These are phyloP conservation scores for Xylariales sp. DNA, from an alignment of 2,329 filamentous ascomycete species.

Conservation along the genomic window DNA sequence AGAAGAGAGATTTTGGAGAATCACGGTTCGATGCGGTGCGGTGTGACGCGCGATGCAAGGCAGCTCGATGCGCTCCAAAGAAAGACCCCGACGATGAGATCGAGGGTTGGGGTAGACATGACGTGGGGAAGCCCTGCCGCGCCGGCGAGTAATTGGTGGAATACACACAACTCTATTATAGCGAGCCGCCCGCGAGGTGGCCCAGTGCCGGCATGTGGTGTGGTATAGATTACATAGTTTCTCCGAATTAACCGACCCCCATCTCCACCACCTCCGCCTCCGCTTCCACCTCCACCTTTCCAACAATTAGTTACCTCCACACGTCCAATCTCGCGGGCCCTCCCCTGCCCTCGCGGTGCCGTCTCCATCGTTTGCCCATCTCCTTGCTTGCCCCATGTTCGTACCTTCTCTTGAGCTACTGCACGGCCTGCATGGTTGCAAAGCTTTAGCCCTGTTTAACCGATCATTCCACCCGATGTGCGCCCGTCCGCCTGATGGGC, in stretches of 20 bases:
- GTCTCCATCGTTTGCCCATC: not conserved
- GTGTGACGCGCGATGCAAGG: constrained; percentile 8
- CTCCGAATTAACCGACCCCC: no score
- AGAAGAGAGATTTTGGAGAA: constrained; percentile 9
- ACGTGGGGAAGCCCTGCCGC: constrained; percentile 6
- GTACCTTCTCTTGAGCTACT: constrained; percentile 1
- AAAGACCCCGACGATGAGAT: no score
- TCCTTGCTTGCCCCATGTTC: constrained; percentile 2
- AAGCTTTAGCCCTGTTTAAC: no score
- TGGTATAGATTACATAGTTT: no score
- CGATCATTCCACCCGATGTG: not conserved
- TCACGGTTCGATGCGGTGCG: not conserved
- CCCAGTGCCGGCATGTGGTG: no score
- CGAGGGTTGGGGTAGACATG: constrained; percentile 6
- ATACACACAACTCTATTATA: constrained; percentile 8
- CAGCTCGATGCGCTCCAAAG: no score
- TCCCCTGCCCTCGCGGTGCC: not conserved
- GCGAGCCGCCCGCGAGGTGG: no score
- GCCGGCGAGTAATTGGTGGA: constrained; percentile 26
- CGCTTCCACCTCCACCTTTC: no score
- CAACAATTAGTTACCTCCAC: no score
- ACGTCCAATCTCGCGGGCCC: no score
- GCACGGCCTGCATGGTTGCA: constrained; percentile 3
- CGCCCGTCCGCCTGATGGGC: not conserved
- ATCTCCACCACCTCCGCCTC: no score